These are phyloP conservation scores for Acanthamoeba lugdunensis DNA, from an alignment of 208 protist species.

Conservation along the genomic window DNA sequence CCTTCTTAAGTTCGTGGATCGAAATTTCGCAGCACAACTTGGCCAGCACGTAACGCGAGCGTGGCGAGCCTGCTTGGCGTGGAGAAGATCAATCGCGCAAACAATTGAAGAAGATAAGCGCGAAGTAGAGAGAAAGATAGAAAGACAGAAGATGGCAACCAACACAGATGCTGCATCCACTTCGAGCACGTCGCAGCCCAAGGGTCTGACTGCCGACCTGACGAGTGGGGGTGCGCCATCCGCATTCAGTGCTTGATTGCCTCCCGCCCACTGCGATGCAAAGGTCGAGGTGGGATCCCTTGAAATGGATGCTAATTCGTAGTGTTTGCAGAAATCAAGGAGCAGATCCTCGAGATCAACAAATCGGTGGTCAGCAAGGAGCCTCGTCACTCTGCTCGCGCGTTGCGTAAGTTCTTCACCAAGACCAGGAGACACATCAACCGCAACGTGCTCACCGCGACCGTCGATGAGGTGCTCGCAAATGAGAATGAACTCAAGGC, in stretches of 20 bases:
- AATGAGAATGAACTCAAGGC: slow-evolving; percentile 3
- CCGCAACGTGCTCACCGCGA: slow-evolving; percentile 3
- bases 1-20: neutral
- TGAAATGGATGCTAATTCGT: neutral
- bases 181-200: neutral
- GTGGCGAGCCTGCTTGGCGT: neutral
- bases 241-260: neutral
- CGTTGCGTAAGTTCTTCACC: slow-evolving; percentile 36
- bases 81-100: too few species aligned
- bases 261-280: neutral
- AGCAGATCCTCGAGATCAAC: slow-evolving; percentile 34
- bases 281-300: neutral
- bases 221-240: slow-evolving; percentile 4
- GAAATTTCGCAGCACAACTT: neutral
- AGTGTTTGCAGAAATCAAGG: neutral
- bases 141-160: neutral
- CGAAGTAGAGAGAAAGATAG: neutral
- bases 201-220: neutral
- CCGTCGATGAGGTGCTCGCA: neutral
- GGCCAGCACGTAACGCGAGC: neutral
- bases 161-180: neutral
- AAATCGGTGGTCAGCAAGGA: slow-evolving; percentile 31
- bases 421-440: slow-evolving; percentile 27
- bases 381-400: slow-evolving; percentile 10
- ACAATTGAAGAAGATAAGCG: neutral